Base-by-base conservation (phyloP, 139 green algal species). In the Ettlia oleoabundans region DNA sequence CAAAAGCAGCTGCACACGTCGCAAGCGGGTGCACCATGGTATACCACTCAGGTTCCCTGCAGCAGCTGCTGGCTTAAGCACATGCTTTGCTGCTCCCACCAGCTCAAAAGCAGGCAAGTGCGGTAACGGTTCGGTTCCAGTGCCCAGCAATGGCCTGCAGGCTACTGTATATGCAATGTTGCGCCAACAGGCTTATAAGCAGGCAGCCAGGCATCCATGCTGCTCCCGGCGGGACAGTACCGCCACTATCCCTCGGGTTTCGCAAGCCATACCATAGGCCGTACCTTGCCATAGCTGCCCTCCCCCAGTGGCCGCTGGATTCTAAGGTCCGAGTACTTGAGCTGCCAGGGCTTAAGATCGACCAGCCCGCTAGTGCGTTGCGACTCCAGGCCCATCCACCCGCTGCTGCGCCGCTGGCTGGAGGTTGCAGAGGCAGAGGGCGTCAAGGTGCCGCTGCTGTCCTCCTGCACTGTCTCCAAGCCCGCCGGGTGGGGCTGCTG, bases 241-340 rank as follows among this genome's bases (percentile, higher is more conserved):
- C n/a, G n/a, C n/a, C n/a, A n/a, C n/a, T n/a, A n/a, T n/a, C n/a
- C 47, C 13, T 15, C 47, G 47, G 47, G 47, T 15, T 24, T 58
- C 47, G 47, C 47, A 58, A 15, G 47, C 47, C n/a, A n/a, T 58
- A 15, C 47, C 47, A 58, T 15, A 58, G 15, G 47, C 47, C 55
- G 55, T 28, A 58, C 67, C 18, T 58, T 58, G 40, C 67, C 67
- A 58, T 37, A 75, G 67, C 67, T 75, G 38, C 67, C 67, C 67
- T 75, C 67, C 4, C 67, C 67, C 38, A 75, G 67, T 7, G 67
- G 67, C 18, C 67, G 67, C 67, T 75, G 67, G 4, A 75, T 37
- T 26, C 35, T 26, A 6, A 75, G 67, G 7, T 75, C 67, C 3
- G 19, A 9, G 28, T 58, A 75, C 9, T 38, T 53, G 21, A 75